These are phyloP conservation scores for Helianthus tuberosus DNA, from an alignment of 129 eudicot species.

Conservation along the genomic window DNA sequence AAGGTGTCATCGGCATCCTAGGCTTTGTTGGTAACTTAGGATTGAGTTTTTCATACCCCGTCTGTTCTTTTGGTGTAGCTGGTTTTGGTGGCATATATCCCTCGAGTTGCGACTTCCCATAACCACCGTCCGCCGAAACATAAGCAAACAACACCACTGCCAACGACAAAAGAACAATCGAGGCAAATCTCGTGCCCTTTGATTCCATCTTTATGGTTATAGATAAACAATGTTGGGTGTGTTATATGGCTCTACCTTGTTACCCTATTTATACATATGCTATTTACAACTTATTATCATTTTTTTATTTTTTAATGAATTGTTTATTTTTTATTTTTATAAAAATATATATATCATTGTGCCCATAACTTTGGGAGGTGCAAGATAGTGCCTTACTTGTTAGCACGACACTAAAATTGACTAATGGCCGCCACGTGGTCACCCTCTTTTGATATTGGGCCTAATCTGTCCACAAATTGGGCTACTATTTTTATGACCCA, in stretches of 20 bases:
- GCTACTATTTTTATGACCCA: neutral
- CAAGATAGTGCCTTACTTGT: slow-evolving; percentile 41
- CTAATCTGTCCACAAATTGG: neutral
- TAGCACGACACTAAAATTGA: slow-evolving; percentile 34
- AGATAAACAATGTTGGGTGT: neutral
- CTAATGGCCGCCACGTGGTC: neutral
- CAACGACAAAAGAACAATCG: slow-evolving; percentile 21
- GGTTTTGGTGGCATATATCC: slow-evolving; percentile 9
- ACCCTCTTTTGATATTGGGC: neutral
- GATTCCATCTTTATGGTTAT: slow-evolving; percentile 32
- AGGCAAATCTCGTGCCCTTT: slow-evolving; percentile 2
- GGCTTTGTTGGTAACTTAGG: slow-evolving; percentile 4
- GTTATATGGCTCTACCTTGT: neutral
- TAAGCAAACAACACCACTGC: slow-evolving; percentile 14
- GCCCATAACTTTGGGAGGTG: slow-evolving; percentile 5
- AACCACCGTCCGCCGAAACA: slow-evolving; percentile 30
- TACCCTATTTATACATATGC: slow-evolving; percentile 19
- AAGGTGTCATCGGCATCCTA: slow-evolving; percentile 26
- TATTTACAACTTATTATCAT: neutral
- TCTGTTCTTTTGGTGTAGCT: neutral
- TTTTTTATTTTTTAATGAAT: neutral
- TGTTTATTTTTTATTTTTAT: neutral
- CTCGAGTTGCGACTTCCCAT: slow-evolving; percentile 27
- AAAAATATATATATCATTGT: neutral
- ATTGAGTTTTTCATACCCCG: neutral